These are phyloP conservation scores for Neocallimastix lanati DNA, from an alignment of 192 early-diverging fungal species.

Conservation along the genomic window DNA sequence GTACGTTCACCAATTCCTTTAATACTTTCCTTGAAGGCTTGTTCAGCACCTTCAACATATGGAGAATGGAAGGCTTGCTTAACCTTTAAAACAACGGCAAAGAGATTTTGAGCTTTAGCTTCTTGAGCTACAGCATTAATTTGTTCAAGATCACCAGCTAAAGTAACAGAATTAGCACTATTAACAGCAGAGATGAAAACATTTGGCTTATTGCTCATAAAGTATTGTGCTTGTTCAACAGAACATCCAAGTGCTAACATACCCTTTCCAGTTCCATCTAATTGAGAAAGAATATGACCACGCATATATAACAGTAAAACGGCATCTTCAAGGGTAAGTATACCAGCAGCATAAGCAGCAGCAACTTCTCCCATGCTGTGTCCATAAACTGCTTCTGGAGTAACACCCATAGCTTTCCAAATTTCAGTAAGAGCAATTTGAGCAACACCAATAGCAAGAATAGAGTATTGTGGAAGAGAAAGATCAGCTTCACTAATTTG, in stretches of 20 bases:
- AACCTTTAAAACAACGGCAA: conserved; percentile 11
- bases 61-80: conserved; percentile 13
- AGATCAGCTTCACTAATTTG: neutral
- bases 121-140: conserved; percentile 8
- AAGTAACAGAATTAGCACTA: conserved; percentile 10
- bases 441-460: neutral
- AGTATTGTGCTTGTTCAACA: neutral
- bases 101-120: conserved; percentile 8
- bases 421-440: conserved; percentile 8
- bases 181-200: conserved; percentile 10
- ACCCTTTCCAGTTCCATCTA: conserved; percentile 3
- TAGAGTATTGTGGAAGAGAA: neutral
- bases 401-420: conserved; percentile 9
- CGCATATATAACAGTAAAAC: conserved; percentile 5
- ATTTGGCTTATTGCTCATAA: conserved; percentile 2
- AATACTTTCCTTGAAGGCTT: neutral
- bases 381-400: conserved; percentile 7
- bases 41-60: conserved; percentile 3
- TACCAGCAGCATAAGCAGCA: conserved; percentile 10
- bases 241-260: conserved; percentile 11
- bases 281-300: conserved; percentile 8
- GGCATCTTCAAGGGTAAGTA: conserved; percentile 2
- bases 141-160: conserved; percentile 5
- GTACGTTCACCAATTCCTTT: neutral
- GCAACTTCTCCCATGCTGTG: conserved; percentile 16